Conservation (phyloP, 2,329 filamentous ascomycete genomes). For the Clarireedia sp. region DNA sequence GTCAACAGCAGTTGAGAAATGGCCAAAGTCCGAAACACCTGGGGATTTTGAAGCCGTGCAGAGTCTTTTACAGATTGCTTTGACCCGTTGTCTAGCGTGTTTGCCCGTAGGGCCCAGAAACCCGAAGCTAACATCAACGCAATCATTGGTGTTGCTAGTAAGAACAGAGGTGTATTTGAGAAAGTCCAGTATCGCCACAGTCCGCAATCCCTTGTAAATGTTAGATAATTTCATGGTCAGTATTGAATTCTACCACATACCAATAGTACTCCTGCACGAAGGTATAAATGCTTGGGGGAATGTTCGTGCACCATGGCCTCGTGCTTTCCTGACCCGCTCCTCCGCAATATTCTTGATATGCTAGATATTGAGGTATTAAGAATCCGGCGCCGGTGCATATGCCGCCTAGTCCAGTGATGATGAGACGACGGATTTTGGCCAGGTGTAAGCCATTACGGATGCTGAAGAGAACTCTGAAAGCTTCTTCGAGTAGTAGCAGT, state of each 20-base stretch:
- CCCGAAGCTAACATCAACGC: slow-evolving; percentile 58
- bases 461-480: slow-evolving; percentile 47
- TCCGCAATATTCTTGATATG: slow-evolving; percentile 64
- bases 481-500: slow-evolving; percentile 50
- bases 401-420: slow-evolving; percentile 58
- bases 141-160: slow-evolving; percentile 74
- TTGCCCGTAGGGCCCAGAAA: slow-evolving; percentile 31
- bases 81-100: not conserved
- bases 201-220: slow-evolving; percentile 64
- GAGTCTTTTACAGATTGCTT: not conserved
- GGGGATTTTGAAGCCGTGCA: not conserved
- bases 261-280: slow-evolving; percentile 90
- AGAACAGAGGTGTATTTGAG: slow-evolving; percentile 78
- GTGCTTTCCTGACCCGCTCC: slow-evolving; percentile 22
- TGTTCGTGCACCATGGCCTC: slow-evolving; percentile 66
- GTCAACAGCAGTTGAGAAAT: slow-evolving; percentile 66
- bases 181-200: slow-evolving; percentile 86
- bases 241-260: slow-evolving; percentile 41
- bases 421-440: slow-evolving; percentile 42
- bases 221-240: not conserved
- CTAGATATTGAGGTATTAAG: slow-evolving; percentile 63
- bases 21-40: slow-evolving; percentile 44
- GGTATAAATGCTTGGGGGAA: slow-evolving; percentile 79
- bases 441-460: slow-evolving; percentile 36
- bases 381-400: slow-evolving; percentile 59